A percentile compares a stretch with the other conserved stretches of the same genome.
These are phyloP conservation scores for Xylaria sp. DNA, from an alignment of 2,329 filamentous ascomycete species.

Conservation along the genomic window DNA sequence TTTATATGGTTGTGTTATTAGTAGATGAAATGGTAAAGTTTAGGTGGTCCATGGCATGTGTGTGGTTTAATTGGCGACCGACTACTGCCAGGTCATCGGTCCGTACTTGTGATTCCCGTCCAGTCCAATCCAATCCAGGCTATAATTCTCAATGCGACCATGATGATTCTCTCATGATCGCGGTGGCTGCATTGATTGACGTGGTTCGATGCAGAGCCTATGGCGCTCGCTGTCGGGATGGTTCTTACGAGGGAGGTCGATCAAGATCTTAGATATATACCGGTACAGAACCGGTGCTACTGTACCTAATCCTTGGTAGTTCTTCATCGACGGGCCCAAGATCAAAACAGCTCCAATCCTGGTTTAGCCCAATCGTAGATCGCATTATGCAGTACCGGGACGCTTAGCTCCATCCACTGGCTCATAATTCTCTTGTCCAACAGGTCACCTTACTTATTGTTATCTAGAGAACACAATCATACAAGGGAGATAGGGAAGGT, in stretches of 20 bases:
- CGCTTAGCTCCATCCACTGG: not conserved
- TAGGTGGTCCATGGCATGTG: too few relatives aligned
- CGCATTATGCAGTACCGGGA: conserved; percentile 3
- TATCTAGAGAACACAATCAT: conserved; percentile 5
- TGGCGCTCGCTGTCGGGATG: not conserved
- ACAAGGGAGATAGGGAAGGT: not conserved
- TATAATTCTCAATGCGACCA: not conserved
- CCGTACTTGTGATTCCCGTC: conserved; percentile 2
- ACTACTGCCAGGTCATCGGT: conserved; percentile 21
- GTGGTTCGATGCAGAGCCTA: conserved; percentile 6
- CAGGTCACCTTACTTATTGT: conserved; percentile 8
- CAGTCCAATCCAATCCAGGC: not conserved
- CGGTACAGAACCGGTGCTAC: not conserved
- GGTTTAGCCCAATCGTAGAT: conserved; percentile 11
- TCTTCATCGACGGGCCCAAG: conserved; percentile 1
- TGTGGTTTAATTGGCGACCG: too few relatives aligned
- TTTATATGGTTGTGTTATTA: too few relatives aligned
- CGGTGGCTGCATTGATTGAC: not conserved
- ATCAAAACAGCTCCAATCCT: not conserved
- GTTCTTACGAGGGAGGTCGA: not conserved
- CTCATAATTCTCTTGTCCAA: not conserved
- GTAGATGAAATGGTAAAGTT: too few relatives aligned
- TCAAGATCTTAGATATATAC: conserved; percentile 3
- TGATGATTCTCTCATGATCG: not conserved
- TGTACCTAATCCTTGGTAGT: not conserved